phyloP scores from a whole-genome alignment of 2,329 filamentous ascomycete genomes.

The Diplodia intermedia region DNA sequence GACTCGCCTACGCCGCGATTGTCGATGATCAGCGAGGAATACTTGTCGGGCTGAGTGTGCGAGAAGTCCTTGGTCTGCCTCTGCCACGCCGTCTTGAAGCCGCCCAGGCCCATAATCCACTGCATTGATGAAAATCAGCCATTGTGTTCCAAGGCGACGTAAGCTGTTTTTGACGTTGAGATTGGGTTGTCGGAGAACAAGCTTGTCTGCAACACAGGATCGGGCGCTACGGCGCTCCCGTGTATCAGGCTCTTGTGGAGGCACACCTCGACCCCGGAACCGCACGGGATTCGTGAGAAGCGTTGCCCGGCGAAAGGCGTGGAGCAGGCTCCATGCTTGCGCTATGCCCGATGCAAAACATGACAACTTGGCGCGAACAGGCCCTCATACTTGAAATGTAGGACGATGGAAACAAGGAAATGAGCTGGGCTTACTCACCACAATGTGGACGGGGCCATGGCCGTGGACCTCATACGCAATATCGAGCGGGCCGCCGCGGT shows the following conservation, averaged over 20 bases:
- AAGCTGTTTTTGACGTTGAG: conserved; percentile 21
- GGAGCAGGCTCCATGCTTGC: conserved; percentile 31
- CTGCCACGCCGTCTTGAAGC: conserved; percentile 75
- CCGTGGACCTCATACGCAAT: conserved; percentile 85
- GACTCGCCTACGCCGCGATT: conserved; percentile 85
- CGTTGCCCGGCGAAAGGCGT: conserved; percentile 33
- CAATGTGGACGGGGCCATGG: conserved; percentile 71
- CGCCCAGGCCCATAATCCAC: conserved; percentile 83
- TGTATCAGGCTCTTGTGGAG: conserved; percentile 22
- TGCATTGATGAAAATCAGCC: conserved; percentile 44
- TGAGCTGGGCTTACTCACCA: conserved; percentile 62
- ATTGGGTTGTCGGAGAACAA: conserved; percentile 28
- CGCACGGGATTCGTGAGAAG: conserved; percentile 24
- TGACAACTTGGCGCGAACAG: conserved; percentile 23
- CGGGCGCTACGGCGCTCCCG: neutral
- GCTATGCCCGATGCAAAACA: conserved; percentile 12
- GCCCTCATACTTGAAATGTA: conserved; percentile 25
- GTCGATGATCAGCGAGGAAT: conserved; percentile 78
- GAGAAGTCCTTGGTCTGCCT: conserved; percentile 83
- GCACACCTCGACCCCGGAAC: conserved; percentile 20
- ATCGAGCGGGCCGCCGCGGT: conserved; percentile 75
- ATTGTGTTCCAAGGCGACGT: neutral
- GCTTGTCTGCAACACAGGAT: conserved; percentile 28
- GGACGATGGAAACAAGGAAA: conserved; percentile 25
- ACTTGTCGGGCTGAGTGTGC: conserved; percentile 70